phyloP scores from a whole-genome alignment of 352 stramenopile species.

The Pythium rishiriense region DNA sequence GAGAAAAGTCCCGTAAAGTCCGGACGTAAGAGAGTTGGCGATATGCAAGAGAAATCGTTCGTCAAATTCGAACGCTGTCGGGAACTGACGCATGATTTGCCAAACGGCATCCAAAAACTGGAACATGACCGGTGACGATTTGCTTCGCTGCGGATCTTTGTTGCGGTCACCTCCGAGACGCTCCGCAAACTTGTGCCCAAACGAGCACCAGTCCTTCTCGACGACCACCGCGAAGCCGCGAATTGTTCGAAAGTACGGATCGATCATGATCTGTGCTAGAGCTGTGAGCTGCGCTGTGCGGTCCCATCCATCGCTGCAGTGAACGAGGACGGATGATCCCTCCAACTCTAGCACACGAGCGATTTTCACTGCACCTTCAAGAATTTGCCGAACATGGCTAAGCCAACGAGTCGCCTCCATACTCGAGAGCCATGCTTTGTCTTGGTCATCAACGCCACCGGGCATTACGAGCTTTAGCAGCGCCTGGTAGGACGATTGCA shows the following conservation, averaged over 20 bases:
- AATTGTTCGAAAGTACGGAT: slow-evolving; percentile 87
- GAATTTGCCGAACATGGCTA: slow-evolving; percentile 77
- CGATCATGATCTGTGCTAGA: slow-evolving; percentile 86
- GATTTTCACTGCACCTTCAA: slow-evolving; percentile 85
- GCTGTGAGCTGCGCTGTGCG: slow-evolving; percentile 77
- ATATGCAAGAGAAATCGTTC: slow-evolving; percentile 81
- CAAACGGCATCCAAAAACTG: slow-evolving; percentile 87
- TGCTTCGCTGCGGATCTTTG: slow-evolving; percentile 71
- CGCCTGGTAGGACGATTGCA: slow-evolving; percentile 78
- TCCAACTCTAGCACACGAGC: slow-evolving; percentile 83
- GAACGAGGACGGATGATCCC: slow-evolving; percentile 78
- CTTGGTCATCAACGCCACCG: slow-evolving; percentile 59
- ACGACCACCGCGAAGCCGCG: slow-evolving; percentile 76
- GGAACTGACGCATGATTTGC: slow-evolving; percentile 84
- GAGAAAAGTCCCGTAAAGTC: slow-evolving; percentile 82
- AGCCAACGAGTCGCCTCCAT: slow-evolving; percentile 84
- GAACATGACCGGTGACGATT: slow-evolving; percentile 84
- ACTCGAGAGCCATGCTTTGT: slow-evolving; percentile 68
- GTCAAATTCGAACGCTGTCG: slow-evolving; percentile 85
- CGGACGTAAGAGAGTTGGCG: slow-evolving; percentile 76
- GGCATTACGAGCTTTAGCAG: slow-evolving; percentile 74
- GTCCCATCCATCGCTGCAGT: slow-evolving; percentile 90
- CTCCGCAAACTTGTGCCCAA: slow-evolving; percentile 85
- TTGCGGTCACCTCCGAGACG: slow-evolving; percentile 67
- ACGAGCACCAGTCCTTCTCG: slow-evolving; percentile 88